Evolutionary conservation across 495 filamentous ascomycete genomes (phyloP), one percentile per base, ranked within the genome.

Genomic region (Aspergillus conjunctus): DNA sequence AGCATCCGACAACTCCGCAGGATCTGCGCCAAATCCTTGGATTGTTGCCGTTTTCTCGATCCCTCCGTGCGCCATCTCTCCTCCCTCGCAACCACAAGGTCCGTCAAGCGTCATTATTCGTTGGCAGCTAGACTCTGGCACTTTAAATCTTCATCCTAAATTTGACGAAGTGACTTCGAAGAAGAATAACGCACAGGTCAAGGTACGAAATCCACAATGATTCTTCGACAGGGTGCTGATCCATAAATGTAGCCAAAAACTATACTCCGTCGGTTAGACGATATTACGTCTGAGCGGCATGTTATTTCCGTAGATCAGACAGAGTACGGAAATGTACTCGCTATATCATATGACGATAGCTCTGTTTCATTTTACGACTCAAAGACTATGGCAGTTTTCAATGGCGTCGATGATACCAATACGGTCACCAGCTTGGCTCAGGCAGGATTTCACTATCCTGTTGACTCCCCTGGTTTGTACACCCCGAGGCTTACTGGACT

Each of bases 351-450:
- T 54, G 88, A 87, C 63, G 91, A 94, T 65, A 90, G 91, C 15
- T 88, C 87, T 0, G 77, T 93, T 30, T 83, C 91, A 52, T 91
- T 92, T 69, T 86, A 91, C 50, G 87, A 94, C 59, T 82, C 90
- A 11, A 75, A 79, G 54, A 89, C 85, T 4, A 85, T 94, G 85
- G 72, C 79, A 1, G 73, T 84, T 39, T 78, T 92, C 1, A 85
- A 79, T 59, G 79, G 82, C 11, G 78, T 88, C 56, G 77, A 79
- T n/a, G 85, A 88, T 66, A 59, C 81, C 11, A 82, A 84, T 49
- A 83, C 77, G 21, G 86, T 94, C 46, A 87, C 79, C 41, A 87
- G 84, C 64, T 74, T 91, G 9, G 77, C 84, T 14, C 90, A 93
- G 69, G 83, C 87, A 43, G 90, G 90, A 0, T 91, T 92, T 64